A percentile compares a stretch with the other conserved stretches of the same genome.
Evolutionary conservation across 192 early-diverging fungal genomes (phyloP).

Genomic region (Linnemannia zychae): DNA sequence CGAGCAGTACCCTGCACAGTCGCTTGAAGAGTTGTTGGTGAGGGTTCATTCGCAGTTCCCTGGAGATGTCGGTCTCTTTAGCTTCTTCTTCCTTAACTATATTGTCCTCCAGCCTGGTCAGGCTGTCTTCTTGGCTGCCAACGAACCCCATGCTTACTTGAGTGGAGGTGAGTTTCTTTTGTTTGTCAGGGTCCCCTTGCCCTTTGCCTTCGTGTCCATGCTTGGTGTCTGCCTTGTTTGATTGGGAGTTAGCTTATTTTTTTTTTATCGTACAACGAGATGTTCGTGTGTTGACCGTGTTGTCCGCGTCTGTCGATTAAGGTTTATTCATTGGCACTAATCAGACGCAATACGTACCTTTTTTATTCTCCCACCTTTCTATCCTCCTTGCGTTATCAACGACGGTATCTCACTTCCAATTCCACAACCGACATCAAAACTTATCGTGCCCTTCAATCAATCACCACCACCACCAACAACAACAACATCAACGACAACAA

Average conservation of each 20-base stretch:
- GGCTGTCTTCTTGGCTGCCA: conserved; percentile 95
- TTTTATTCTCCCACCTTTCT: background rate
- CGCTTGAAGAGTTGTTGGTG: conserved; percentile 75
- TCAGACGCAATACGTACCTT: background rate
- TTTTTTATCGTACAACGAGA: too few species aligned
- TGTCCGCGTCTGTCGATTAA: background rate
- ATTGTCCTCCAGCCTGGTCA: conserved; percentile 85
- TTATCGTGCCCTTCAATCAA: too few species aligned
- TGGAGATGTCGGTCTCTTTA: conserved; percentile 91
- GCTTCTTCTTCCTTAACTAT: conserved; percentile 92
- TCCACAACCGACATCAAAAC: too few species aligned
- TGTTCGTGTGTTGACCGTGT: background rate
- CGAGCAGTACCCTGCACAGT: conserved; percentile 21
- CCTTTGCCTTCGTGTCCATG: background rate
- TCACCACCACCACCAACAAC: background rate
- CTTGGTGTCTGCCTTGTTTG: background rate
- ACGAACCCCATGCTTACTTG: conserved; percentile 97
- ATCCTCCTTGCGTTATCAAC: background rate
- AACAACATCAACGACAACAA: background rate
- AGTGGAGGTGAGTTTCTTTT: conserved; percentile 76
- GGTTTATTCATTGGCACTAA: conserved; percentile 14
- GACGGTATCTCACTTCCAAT: background rate
- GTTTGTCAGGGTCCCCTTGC: background rate
- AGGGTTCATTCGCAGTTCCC: conserved; percentile 89
- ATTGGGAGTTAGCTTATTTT: background rate